These are phyloP conservation scores for Didymella lethalis DNA, from an alignment of 2,329 filamentous ascomycete genomes.

Conservation along the genomic window DNA sequence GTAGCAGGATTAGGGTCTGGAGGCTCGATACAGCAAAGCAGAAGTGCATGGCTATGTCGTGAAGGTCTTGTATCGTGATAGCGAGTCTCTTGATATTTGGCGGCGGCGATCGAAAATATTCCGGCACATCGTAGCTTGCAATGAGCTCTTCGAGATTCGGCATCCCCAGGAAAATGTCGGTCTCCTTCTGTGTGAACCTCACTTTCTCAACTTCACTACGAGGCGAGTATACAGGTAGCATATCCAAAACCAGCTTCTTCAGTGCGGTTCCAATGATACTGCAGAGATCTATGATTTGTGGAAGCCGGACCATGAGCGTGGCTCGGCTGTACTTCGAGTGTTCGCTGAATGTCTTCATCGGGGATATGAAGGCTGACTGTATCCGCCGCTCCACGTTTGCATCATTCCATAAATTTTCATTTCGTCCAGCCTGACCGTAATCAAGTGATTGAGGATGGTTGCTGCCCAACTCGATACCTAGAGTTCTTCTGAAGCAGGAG, in stretches of 20 bases:
- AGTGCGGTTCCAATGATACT: constrained; percentile 28
- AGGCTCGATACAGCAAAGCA: constrained; percentile 30
- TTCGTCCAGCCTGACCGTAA: constrained; percentile 31
- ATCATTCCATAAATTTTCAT: constrained; percentile 27
- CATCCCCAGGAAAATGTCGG: constrained; percentile 38
- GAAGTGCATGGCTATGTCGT: constrained; percentile 25
- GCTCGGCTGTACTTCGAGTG: not conserved
- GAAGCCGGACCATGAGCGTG: constrained; percentile 31
- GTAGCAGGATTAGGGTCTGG: constrained; percentile 30
- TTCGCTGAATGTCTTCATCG: constrained; percentile 11
- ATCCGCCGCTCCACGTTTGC: constrained; percentile 25
- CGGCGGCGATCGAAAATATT: constrained; percentile 35
- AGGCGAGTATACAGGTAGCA: constrained; percentile 28
- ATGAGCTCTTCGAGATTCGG: constrained; percentile 38
- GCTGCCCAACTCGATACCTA: constrained; percentile 31
- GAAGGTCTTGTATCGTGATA: constrained; percentile 29
- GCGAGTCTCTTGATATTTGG: constrained; percentile 40
- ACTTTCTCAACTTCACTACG: constrained; percentile 21
- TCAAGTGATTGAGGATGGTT: constrained; percentile 34
- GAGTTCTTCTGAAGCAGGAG: constrained; percentile 34
- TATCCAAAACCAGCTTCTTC: constrained; percentile 36
- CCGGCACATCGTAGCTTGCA: constrained; percentile 31
- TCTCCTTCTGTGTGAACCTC: constrained; percentile 19
- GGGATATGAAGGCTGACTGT: constrained; percentile 36
- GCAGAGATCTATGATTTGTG: constrained; percentile 37